phyloP scores from a whole-genome alignment of 352 stramenopile species.

The Phytophthora fragariaefolia region DNA sequence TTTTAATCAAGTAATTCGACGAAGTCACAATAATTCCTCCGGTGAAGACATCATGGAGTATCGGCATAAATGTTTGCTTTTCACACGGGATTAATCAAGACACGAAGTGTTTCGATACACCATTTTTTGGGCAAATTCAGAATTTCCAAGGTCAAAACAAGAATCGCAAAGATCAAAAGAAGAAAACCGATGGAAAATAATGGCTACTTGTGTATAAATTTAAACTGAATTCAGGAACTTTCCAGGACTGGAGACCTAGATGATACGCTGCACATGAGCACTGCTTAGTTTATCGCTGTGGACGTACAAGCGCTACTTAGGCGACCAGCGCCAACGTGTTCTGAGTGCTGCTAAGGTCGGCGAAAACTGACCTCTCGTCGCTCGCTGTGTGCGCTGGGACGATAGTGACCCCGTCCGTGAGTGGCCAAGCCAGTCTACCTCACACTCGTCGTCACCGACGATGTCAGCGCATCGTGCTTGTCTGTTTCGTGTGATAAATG shows the following conservation, averaged over 20 bases:
- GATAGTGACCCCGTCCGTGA: too few species aligned
- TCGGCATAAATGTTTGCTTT: too few species aligned
- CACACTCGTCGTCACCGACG: too few species aligned
- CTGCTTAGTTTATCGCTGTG: not conserved
- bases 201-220: not conserved
- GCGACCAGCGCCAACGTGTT: not conserved
- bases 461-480: too few species aligned
- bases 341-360: not conserved
- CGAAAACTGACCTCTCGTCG: not conserved
- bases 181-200: not conserved
- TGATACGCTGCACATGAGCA: not conserved
- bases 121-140: not conserved
- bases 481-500: constrained; percentile 13
- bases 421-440: too few species aligned
- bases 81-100: constrained; percentile 10
- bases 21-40: too few species aligned
- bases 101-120: too few species aligned
- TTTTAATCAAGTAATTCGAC: too few species aligned
- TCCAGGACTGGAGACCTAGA: not conserved
- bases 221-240: not conserved
- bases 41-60: too few species aligned
- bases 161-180: not conserved
- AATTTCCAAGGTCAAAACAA: not conserved
- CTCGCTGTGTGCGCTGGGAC: too few species aligned
- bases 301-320: not conserved